Evolutionary conservation across 2,329 filamentous ascomycete genomes (phyloP), one percentile per base, ranked within the genome.

Genomic region (Aureobasidium mangrovei): DNA sequence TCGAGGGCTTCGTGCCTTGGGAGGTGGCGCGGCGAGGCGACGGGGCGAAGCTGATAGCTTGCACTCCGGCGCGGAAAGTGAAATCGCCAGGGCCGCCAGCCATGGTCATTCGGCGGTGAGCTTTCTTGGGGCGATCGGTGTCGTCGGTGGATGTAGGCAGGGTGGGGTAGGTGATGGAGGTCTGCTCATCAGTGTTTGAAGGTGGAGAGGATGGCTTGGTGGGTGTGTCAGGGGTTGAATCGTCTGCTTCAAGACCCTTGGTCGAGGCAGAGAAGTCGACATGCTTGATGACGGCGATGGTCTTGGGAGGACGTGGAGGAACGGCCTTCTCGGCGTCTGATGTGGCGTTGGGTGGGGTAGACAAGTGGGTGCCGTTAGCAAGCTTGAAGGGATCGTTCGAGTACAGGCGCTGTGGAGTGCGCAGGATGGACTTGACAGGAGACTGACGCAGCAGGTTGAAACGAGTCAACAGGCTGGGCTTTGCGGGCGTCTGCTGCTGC

Each of bases 251-350:
- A 6, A 51, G 63, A 56, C 56, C 67, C 62, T 66, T 72, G 60
- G 60, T 87, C 79, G 35, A 69, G 2, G 84, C 84, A 0, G 86
- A 89, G 63, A 95, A 95, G 48, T 86, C 83, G 35, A 95, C 88
- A 54, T 81, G 84, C 72, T 94, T 95, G 68, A 83, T 86, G 27
- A 83, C 78, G 32, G 83, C 83, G 6, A 85, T 86, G 1, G 85
- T 88, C 4, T 81, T 83, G 53, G 81, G 70, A 28, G 67, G 66
- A 3, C 65, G 55, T 36, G 24, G 53, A 49, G 77, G 77, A 32
- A 83, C 65, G 42, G 36, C 31, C 47, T 55, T 40, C 9, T 53
- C 49, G 24, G 26, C 24, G 35, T 46, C 35, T 2, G 41, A 26
- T 18, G 53, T 56, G 27, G 57, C 44, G 38, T 65, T 64, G 4